These are phyloP conservation scores for Fragaria nilgerrensis DNA, from an alignment of 306 rosid genomes.

Conservation along the genomic window DNA sequence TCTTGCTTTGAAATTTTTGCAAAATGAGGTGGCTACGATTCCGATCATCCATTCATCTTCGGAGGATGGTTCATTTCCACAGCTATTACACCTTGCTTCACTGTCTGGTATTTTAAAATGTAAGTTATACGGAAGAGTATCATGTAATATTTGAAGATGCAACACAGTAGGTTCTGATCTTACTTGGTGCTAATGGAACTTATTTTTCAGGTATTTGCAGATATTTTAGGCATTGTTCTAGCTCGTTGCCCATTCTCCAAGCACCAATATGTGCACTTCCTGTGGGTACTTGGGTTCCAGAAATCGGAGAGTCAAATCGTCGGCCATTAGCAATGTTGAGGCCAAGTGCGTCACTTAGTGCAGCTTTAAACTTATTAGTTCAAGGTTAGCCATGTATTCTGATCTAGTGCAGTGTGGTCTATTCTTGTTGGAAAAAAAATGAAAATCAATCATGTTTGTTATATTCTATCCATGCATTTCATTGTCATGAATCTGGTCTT, in stretches of 20 bases:
- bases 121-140: conserved; percentile 32
- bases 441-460: neutral
- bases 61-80: conserved; percentile 89
- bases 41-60: conserved; percentile 77
- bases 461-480: neutral
- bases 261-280: conserved; percentile 80
- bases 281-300: conserved; percentile 97
- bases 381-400: conserved; percentile 57
- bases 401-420: neutral
- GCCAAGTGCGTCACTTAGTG: conserved; percentile 75
- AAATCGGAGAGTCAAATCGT: conserved; percentile 81
- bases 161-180: neutral
- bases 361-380: conserved; percentile 79
- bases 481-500: neutral
- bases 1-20: conserved; percentile 73
- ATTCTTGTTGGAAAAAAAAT: neutral
- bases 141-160: neutral
- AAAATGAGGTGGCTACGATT: conserved; percentile 84
- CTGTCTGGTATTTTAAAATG: conserved; percentile 90
- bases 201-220: conserved; percentile 91
- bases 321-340: conserved; percentile 86
- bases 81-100: conserved; percentile 89
- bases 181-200: conserved; percentile 30
- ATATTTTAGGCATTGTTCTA: conserved; percentile 82
- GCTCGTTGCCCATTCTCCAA: conserved; percentile 83